Evolutionary conservation across 768 basidiomycete species (phyloP).

Genomic region (Mycena vitilis): DNA sequence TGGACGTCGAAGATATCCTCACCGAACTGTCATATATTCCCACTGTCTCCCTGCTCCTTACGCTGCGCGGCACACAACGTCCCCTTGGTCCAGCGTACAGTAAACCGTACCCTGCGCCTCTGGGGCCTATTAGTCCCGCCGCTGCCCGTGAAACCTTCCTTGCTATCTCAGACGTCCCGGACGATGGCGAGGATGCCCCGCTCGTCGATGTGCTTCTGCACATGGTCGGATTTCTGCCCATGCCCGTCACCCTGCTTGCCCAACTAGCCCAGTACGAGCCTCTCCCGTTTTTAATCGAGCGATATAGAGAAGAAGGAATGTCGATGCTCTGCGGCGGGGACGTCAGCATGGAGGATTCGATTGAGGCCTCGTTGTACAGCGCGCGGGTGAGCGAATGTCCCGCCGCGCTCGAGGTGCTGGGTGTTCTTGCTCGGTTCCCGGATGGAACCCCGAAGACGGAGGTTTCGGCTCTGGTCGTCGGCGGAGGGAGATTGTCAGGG

Average conservation of each 20-base stretch:
- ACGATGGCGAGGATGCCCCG: conserved; percentile 24
- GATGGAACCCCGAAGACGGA: conserved; percentile 28
- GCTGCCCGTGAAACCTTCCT: conserved; percentile 30
- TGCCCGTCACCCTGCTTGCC: conserved; percentile 28
- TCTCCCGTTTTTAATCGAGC: conserved; percentile 29
- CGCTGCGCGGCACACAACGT: conserved; percentile 35
- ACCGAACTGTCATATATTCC: conserved; percentile 32
- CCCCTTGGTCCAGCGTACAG: conserved; percentile 34
- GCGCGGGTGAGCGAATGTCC: conserved; percentile 32
- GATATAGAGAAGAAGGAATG: conserved; percentile 31
- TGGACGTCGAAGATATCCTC: conserved; percentile 34
- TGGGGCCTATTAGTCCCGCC: conserved; percentile 19
- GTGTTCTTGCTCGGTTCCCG: conserved; percentile 26
- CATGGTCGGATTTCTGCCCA: conserved; percentile 32
- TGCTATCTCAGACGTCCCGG: conserved; percentile 29
- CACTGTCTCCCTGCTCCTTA: conserved; percentile 30
- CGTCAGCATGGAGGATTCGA: conserved; percentile 20
- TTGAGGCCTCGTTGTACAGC: conserved; percentile 28
- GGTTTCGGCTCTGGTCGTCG: conserved; percentile 23
- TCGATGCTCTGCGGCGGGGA: conserved; percentile 31
- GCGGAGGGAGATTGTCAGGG: conserved; percentile 16
- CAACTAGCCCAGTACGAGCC: conserved; percentile 34
- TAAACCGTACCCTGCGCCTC: conserved; percentile 27
- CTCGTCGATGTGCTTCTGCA: conserved; percentile 30
- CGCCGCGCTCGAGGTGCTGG: conserved; percentile 33